These are phyloP conservation scores for Tilletia walkeri DNA, from an alignment of 1,284 basidiomycete genomes.

Conservation along the genomic window DNA sequence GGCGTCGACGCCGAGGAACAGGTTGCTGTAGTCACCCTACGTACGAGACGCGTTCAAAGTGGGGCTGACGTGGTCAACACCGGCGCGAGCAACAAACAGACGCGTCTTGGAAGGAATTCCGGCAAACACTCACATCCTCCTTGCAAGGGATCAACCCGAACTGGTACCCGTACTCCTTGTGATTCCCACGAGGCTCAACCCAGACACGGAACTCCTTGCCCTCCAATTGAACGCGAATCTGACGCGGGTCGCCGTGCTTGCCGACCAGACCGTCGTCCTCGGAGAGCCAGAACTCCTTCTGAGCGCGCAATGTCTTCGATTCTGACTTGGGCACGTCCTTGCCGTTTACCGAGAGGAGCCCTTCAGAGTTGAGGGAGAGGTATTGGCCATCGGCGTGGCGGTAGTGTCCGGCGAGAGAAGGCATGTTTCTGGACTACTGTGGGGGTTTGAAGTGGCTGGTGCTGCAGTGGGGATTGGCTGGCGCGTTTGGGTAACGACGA, in stretches of 20 bases:
- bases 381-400: constrained; percentile 2
- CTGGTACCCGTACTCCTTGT: constrained; percentile 4
- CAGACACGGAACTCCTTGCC: neutral
- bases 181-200: constrained; percentile 1
- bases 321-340: neutral
- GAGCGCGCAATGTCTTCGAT: neutral
- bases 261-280: constrained; percentile 1
- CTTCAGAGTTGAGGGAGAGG: neutral
- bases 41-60: neutral
- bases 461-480: too few species aligned
- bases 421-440: neutral
- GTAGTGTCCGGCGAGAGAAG: constrained; percentile 1
- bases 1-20: neutral
- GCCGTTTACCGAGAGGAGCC: neutral
- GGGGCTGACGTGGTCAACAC: neutral
- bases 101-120: too few species aligned
- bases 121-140: neutral
- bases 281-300: constrained; percentile 1
- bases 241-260: neutral
- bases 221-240: neutral
- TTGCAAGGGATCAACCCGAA: neutral
- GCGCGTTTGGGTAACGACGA: too few species aligned
- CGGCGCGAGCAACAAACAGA: neutral
- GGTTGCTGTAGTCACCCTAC: constrained; percentile 3
- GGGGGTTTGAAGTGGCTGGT: too few species aligned